These are phyloP conservation scores for Malassezia equina DNA, from an alignment of 1,284 basidiomycete genomes.

Conservation along the genomic window DNA sequence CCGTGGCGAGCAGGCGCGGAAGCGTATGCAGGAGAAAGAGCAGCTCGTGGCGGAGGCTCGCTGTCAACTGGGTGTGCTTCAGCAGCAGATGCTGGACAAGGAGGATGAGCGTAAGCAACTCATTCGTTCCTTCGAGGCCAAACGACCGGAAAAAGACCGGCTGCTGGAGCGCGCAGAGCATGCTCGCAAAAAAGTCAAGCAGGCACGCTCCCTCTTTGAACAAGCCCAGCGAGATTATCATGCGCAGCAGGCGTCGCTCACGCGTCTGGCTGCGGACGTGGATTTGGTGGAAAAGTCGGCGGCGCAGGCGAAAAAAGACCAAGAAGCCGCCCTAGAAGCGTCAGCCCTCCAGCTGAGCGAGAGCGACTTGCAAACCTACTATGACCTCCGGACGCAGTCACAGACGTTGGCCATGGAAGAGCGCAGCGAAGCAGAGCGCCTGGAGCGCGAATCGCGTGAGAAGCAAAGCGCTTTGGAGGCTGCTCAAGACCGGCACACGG, in stretches of 20 bases:
- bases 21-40: slow-evolving; percentile 72
- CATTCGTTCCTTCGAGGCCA: slow-evolving; percentile 23
- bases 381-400: slow-evolving; percentile 55
- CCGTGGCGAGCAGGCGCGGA: slow-evolving; percentile 63
- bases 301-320: slow-evolving; percentile 56
- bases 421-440: slow-evolving; percentile 70
- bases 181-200: slow-evolving; percentile 64
- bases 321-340: slow-evolving; percentile 60
- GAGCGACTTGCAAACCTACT: slow-evolving; percentile 78
- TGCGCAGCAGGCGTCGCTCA: slow-evolving; percentile 57
- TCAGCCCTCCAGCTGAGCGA: slow-evolving; percentile 69
- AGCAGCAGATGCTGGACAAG: slow-evolving; percentile 27
- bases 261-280: slow-evolving; percentile 60
- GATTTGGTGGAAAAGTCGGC: slow-evolving; percentile 55
- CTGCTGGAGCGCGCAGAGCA: slow-evolving; percentile 80
- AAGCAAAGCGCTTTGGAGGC: slow-evolving; percentile 56
- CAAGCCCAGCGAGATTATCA: slow-evolving; percentile 62
- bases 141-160: slow-evolving; percentile 34
- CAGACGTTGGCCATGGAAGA: slow-evolving; percentile 71
- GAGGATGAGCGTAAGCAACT: slow-evolving; percentile 27
- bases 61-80: slow-evolving; percentile 22
- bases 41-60: slow-evolving; percentile 56
- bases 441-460: slow-evolving; percentile 73
- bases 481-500: slow-evolving; percentile 57
- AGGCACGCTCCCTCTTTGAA: slow-evolving; percentile 59